Evolutionary conservation across 108 stramenopile species (phyloP).

Genomic region (Cyclotella atomus): DNA sequence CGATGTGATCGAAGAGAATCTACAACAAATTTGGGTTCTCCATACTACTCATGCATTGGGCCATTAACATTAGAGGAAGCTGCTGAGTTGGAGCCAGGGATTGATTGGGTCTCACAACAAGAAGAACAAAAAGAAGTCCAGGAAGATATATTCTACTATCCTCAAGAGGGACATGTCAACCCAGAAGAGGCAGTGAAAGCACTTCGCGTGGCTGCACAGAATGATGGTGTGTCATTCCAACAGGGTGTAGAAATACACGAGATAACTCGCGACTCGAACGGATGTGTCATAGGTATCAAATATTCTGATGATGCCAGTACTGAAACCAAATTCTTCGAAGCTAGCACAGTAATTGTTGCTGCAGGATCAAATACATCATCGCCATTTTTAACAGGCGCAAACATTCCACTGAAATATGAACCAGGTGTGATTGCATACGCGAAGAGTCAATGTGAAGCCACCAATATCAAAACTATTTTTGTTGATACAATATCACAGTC

Average conservation of each 20-base stretch:
- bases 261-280: slow-evolving; percentile 33
- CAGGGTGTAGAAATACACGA: slow-evolving; percentile 31
- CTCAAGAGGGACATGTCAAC: slow-evolving; percentile 69
- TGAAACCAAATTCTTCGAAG: background rate
- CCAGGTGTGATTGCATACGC: slow-evolving; percentile 57
- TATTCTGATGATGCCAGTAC: slow-evolving; percentile 10
- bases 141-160: slow-evolving; percentile 54
- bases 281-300: slow-evolving; percentile 29
- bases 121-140: slow-evolving; percentile 1
- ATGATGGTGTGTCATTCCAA: slow-evolving; percentile 48
- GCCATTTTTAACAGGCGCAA: slow-evolving; percentile 29
- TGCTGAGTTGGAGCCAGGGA: slow-evolving; percentile 26
- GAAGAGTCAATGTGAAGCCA: slow-evolving; percentile 3
- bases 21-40: background rate
- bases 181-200: slow-evolving; percentile 47
- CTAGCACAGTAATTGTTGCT: slow-evolving; percentile 59
- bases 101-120: slow-evolving; percentile 13
- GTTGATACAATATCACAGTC: slow-evolving; percentile 63
- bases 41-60: slow-evolving; percentile 31
- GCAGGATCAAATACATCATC: slow-evolving; percentile 52
- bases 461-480: slow-evolving; percentile 34
- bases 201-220: slow-evolving; percentile 38
- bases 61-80: slow-evolving; percentile 29
- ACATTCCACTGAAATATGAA: slow-evolving; percentile 41
- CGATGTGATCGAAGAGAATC: background rate